These are phyloP conservation scores for Aegle marmelos DNA, from an alignment of 345 rosid genomes.

Conservation along the genomic window DNA sequence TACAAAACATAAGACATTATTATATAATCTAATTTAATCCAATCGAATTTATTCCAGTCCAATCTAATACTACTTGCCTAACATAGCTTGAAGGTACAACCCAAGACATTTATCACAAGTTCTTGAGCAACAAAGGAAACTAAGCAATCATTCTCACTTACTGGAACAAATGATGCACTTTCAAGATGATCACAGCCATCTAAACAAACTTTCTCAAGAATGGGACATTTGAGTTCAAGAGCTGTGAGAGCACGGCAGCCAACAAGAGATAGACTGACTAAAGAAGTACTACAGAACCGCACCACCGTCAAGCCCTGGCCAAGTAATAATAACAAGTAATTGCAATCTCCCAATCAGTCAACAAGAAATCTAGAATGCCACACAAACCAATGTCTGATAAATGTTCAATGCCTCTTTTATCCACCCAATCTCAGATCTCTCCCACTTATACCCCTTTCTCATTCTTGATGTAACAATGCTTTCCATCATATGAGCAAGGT, in stretches of 20 bases:
- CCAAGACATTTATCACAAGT: not conserved
- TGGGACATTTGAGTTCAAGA: conserved; percentile 80
- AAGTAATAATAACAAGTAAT: not conserved
- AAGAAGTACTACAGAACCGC: conserved; percentile 69
- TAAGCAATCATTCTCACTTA: conserved; percentile 38
- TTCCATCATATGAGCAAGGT: not conserved
- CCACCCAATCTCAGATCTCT: not conserved
- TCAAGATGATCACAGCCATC: conserved; percentile 99
- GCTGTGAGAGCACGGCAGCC: conserved; percentile 80
- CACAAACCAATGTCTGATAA: not conserved
- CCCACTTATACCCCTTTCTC: not conserved
- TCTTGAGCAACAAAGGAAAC: not conserved
- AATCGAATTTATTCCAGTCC: too few species aligned
- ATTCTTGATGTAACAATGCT: not conserved
- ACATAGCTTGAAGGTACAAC: not conserved
- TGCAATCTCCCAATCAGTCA: not conserved
- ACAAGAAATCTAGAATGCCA: not conserved
- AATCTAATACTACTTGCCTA: too few species aligned
- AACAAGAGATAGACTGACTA: conserved; percentile 81
- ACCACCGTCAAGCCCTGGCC: conserved; percentile 78
- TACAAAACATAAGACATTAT: too few species aligned
- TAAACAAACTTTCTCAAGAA: conserved; percentile 76
- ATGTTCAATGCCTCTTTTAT: not conserved
- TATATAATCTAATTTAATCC: too few species aligned
- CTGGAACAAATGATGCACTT: conserved; percentile 83